Evolutionary conservation across 2,329 filamentous ascomycete genomes (phyloP), one percentile per base, ranked within the genome.

Genomic region (Ceratocystiopsis brevicomis): DNA sequence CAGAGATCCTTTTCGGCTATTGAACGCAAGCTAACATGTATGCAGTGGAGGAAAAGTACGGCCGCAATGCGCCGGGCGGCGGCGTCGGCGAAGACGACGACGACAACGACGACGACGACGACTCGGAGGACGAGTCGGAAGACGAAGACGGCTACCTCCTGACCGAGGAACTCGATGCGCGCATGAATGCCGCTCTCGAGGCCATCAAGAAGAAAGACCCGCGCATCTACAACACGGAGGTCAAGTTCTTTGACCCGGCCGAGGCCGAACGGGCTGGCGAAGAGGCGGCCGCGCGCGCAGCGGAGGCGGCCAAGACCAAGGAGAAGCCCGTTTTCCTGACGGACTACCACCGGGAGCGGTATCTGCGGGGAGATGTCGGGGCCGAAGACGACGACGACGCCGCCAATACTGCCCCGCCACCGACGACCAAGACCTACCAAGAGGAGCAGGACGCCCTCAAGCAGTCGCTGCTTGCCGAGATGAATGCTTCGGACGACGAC

Each of bases 181-280:
- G 95, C 55, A 93, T 96, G 51, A 78, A 79, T 39, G 85, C 80
- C 19, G 94, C 87, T 0, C 68, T 98, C 18, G 70, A 83, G 49
- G 90, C 90, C 37, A 87, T 98, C 55, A 78, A 79, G 53, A 80
- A 73, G 54, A 96, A 93, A 59, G 90, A 98, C 54, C 90, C 90
- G 25, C 71, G 82, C 42, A 77, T 98, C 41, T 95, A 95, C 65
- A 82, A 96, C 59, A 71, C 76, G 48, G 70, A 78, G 33, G 69
- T 70, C 50, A 85, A 71, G 16, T 96, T 96, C 63, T 95, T 50
- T 14, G 47, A 87, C 61, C 66, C 77, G 13, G 63, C 73, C 45
- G 73, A 81, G 5, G 70, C 73, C 19, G 68, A 71, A 3, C 57
- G 58, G 34, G 41, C 49, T 3, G 52, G 39, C 1, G 36, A 42